Conservation (phyloP, 2,329 filamentous ascomycete species). For the Trichothecium roseum region DNA sequence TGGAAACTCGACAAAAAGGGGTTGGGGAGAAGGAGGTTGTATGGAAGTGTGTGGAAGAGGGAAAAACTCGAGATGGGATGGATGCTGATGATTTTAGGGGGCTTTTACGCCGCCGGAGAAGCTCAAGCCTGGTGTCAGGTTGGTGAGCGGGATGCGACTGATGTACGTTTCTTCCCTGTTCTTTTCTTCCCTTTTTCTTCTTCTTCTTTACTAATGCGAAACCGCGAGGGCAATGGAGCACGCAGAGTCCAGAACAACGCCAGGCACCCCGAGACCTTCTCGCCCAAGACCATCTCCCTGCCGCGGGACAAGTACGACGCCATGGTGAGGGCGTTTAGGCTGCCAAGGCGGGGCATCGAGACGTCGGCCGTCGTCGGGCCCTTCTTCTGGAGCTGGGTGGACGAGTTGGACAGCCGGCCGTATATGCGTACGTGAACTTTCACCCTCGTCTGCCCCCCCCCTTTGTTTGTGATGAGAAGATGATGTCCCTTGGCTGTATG, state of each 20-base stretch:
- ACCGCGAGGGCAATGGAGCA: too few species aligned
- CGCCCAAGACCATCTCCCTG: conserved; percentile 43
- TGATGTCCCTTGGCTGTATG: too few species aligned
- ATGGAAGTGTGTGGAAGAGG: too few species aligned
- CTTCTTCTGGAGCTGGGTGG: conserved; percentile 50
- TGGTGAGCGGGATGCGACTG: conserved; percentile 42
- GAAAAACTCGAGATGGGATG: too few species aligned
- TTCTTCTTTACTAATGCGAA: too few species aligned
- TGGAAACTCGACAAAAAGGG: too few species aligned
- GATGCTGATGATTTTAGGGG: conserved; percentile 25
- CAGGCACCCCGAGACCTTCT: conserved; percentile 46
- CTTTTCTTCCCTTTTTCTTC: too few species aligned
- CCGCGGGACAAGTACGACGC: conserved; percentile 36
- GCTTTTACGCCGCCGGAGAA: conserved; percentile 37
- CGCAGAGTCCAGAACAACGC: conserved; percentile 45
- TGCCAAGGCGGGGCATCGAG: conserved; percentile 49
- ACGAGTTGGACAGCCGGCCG: conserved; percentile 45
- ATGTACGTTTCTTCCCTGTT: conserved; percentile 44
- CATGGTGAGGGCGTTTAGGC: conserved; percentile 43
- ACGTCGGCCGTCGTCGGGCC: conserved; percentile 48
- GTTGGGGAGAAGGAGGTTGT: too few species aligned
- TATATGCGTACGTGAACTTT: conserved; percentile 38
- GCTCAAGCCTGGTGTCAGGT: conserved; percentile 28
- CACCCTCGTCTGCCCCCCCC: too few species aligned
- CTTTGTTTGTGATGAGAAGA: conserved; percentile 1